Percentiles rank a stretch among this genome's conserved stretches.
These are phyloP conservation scores for Aspergillus nanangensis DNA, from an alignment of 495 filamentous ascomycete species.

Conservation along the genomic window DNA sequence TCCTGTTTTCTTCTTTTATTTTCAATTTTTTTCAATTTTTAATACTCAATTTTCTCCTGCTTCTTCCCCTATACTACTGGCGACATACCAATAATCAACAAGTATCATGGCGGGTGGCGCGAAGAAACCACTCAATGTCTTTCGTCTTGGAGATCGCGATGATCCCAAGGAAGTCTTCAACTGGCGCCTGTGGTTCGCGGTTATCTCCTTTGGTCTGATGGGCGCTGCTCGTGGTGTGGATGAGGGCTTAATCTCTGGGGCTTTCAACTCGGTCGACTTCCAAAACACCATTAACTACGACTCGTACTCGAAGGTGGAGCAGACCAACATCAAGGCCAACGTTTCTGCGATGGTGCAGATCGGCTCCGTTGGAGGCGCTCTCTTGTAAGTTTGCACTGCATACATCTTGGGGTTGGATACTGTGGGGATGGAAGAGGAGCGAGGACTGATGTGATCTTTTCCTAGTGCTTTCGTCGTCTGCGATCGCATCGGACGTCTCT, in stretches of 20 bases:
- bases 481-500: constrained; percentile 64
- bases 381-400: constrained; percentile 41
- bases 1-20: no score
- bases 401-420: no score
- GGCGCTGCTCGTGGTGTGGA: constrained; percentile 64
- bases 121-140: constrained; percentile 65
- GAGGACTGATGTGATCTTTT: not conserved
- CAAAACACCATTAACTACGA: constrained; percentile 52
- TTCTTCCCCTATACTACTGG: not conserved
- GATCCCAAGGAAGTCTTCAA: constrained; percentile 60
- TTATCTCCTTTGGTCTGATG: constrained; percentile 63
- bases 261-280: constrained; percentile 61
- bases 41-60: not conserved
- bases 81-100: not conserved
- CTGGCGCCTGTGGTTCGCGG: constrained; percentile 61
- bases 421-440: no score
- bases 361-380: constrained; percentile 59
- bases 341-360: constrained; percentile 72
- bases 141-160: constrained; percentile 48
- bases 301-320: constrained; percentile 47
- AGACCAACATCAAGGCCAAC: constrained; percentile 62
- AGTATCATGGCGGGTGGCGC: constrained; percentile 55
- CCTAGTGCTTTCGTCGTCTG: constrained; percentile 57
- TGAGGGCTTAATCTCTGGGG: constrained; percentile 65
- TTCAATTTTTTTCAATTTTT: not conserved